A percentile compares a stretch with the other conserved stretches of the same genome.
Conservation (phyloP, 1,284 basidiomycete genomes). For the Papiliotrema fonsecae region DNA sequence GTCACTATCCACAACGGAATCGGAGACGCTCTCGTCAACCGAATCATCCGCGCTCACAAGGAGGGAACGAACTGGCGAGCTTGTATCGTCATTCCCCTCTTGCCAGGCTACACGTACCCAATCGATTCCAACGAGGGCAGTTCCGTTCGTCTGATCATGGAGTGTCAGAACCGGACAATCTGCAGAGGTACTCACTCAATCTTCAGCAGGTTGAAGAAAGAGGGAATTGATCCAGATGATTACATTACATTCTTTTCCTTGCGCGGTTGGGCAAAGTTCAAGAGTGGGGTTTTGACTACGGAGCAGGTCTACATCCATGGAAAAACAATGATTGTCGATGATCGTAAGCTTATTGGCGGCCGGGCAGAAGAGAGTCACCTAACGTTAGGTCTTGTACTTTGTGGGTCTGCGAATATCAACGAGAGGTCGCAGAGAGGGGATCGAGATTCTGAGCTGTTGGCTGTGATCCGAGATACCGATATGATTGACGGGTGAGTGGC, state of each 20-base stretch:
- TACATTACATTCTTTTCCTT: constrained; percentile 91
- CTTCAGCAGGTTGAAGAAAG: constrained; percentile 76
- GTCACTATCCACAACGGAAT: constrained; percentile 88
- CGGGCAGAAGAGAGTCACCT: not conserved
- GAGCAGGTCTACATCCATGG: constrained; percentile 92
- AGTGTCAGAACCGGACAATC: constrained; percentile 89
- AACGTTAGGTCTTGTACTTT: constrained; percentile 71
- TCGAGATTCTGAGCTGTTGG: constrained; percentile 90
- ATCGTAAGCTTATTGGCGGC: constrained; percentile 53
- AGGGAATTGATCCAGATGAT: constrained; percentile 87
- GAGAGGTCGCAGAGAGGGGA: constrained; percentile 94
- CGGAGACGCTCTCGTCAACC: constrained; percentile 86
- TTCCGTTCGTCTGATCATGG: constrained; percentile 87
- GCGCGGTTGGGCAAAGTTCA: constrained; percentile 89
- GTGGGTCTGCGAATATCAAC: constrained; percentile 99
- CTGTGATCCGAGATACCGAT: constrained; percentile 91
- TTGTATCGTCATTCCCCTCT: constrained; percentile 84
- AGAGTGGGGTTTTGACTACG: constrained; percentile 76
- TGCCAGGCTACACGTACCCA: constrained; percentile 91
- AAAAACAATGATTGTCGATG: constrained; percentile 88
- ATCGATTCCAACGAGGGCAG: constrained; percentile 90
- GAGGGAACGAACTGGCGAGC: constrained; percentile 84
- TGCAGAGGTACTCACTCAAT: constrained; percentile 88
- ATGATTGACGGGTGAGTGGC: constrained; percentile 75
- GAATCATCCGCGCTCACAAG: constrained; percentile 83